A percentile compares a stretch with the other conserved stretches of the same genome.
Conservation (phyloP, 2,329 filamentous ascomycete genomes). For the Amphichorda felina region DNA sequence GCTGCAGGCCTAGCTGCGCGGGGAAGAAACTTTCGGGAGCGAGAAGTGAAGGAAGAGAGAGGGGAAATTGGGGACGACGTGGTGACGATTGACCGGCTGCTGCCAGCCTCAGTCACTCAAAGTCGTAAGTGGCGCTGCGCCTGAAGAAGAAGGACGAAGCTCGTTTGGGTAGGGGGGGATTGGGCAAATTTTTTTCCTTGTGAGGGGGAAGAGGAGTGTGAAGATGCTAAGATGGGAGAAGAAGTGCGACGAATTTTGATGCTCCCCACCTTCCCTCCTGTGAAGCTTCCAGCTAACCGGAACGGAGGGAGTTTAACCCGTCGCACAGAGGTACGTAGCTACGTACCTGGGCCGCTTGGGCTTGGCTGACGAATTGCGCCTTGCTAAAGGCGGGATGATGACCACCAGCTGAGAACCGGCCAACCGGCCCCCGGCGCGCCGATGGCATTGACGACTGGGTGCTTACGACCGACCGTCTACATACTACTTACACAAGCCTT, state of each 20-base stretch:
- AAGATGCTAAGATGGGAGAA: slow-evolving; percentile 8
- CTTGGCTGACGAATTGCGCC: no score
- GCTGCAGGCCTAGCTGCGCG: slow-evolving; percentile 59
- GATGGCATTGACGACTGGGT: no score
- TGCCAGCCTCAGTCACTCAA: slow-evolving; percentile 25
- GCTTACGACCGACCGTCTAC: no score
- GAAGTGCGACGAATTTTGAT: slow-evolving; percentile 9
- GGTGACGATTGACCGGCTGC: slow-evolving; percentile 25
- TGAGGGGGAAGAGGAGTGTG: neutral
- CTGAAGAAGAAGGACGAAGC: neutral
- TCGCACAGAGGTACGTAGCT: neutral
- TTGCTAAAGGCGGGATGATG: no score
- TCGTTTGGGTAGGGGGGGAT: slow-evolving; percentile 3
- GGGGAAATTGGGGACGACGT: slow-evolving; percentile 28
- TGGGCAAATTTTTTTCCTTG: neutral
- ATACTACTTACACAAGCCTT: no score
- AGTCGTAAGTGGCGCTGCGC: neutral
- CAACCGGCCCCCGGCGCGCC: no score
- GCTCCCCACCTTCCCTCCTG: slow-evolving; percentile 6
- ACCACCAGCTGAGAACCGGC: no score
- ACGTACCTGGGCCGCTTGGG: no score
- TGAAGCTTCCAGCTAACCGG: neutral
- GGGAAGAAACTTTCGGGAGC: slow-evolving; percentile 32
- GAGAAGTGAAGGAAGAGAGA: slow-evolving; percentile 40
- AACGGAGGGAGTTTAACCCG: neutral